These are phyloP conservation scores for Penicillium sp. DNA, from an alignment of 2,329 filamentous ascomycete genomes.

Conservation along the genomic window DNA sequence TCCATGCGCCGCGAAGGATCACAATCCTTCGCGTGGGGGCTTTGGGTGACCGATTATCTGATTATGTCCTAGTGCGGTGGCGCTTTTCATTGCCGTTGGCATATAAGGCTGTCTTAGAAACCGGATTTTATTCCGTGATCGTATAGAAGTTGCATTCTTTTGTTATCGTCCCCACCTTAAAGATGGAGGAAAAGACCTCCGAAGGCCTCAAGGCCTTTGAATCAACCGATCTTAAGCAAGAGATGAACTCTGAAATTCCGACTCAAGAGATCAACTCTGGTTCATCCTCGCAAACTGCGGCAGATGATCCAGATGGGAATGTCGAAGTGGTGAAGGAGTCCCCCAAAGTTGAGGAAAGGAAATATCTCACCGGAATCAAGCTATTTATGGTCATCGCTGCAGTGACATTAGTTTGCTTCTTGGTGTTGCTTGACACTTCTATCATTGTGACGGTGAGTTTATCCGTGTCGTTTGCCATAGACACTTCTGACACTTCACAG, in stretches of 20 bases:
- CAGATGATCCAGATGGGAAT: neutral
- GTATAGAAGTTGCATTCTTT: too few species aligned
- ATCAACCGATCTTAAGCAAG: neutral
- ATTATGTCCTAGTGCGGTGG: neutral
- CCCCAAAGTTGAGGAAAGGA: conserved; percentile 3
- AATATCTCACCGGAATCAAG: conserved; percentile 15
- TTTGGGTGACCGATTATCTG: neutral
- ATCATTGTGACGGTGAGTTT: conserved; percentile 19
- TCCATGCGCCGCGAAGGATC: too few species aligned
- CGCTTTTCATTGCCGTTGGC: neutral
- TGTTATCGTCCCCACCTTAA: too few species aligned
- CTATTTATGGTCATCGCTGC: conserved; percentile 8
- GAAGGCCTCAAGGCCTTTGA: neutral
- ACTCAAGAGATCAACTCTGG: neutral
- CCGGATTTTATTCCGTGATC: too few species aligned
- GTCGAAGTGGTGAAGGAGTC: neutral
- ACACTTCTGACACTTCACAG: conserved; percentile 6
- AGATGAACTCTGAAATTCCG: neutral
- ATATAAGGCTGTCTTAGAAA: neutral
- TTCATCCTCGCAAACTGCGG: neutral
- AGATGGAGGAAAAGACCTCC: neutral
- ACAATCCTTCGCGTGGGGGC: too few species aligned
- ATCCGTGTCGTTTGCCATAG: neutral
- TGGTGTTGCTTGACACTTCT: conserved; percentile 15
- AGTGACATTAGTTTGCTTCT: conserved; percentile 15